Evolutionary conservation across 2,329 filamentous ascomycete genomes (phyloP).

Genomic region (Fusarium pininemorale): DNA sequence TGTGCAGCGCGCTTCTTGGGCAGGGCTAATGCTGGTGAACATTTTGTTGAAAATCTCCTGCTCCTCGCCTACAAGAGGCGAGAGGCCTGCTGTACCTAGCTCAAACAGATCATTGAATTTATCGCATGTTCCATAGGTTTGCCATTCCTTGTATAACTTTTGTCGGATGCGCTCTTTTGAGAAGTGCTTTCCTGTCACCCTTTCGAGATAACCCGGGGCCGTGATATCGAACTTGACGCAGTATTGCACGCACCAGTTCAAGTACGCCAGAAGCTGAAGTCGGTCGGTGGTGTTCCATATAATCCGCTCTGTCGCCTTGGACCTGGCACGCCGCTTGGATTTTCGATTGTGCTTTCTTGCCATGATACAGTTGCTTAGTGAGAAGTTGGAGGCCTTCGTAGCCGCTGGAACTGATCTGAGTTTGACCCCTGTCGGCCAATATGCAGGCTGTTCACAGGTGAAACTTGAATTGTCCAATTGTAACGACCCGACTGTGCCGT

Average conservation of each 20-base stretch:
- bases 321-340: neutral
- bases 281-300: rapidly evolving
- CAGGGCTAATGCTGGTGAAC: rapidly evolving
- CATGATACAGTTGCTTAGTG: neutral
- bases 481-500: rapidly evolving
- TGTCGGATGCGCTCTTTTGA: neutral
- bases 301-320: neutral
- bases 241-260: neutral
- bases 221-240: neutral
- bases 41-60: rapidly evolving
- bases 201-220: neutral
- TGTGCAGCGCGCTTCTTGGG: rapidly evolving
- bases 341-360: neutral
- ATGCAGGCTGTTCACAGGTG: neutral
- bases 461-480: neutral
- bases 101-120: neutral
- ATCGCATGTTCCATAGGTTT: rapidly evolving
- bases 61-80: neutral
- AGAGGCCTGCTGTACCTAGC: rapidly evolving
- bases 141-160: neutral
- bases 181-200: neutral
- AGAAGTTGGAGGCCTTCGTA: rapidly evolving
- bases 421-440: neutral
- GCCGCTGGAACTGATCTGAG: rapidly evolving
- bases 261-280: neutral